A percentile compares a stretch with the other conserved stretches of the same genome.
phyloP scores from a whole-genome alignment of 2,329 filamentous ascomycete genomes.

The Penicillium sp. region DNA sequence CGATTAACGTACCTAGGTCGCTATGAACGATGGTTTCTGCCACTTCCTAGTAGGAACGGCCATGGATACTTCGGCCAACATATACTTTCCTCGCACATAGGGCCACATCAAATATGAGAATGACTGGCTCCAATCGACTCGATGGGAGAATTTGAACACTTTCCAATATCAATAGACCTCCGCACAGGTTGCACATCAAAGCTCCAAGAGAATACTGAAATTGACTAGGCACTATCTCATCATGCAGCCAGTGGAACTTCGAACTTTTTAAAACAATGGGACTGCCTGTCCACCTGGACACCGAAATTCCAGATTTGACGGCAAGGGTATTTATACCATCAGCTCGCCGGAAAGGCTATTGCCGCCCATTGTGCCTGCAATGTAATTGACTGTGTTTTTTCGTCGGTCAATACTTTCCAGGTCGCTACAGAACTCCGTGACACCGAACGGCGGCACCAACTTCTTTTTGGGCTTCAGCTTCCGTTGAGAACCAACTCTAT shows the following conservation, averaged over 20 bases:
- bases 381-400: slow-evolving; percentile 46
- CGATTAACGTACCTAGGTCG: background rate
- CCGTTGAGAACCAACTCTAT: slow-evolving; percentile 38
- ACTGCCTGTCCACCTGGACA: slow-evolving; percentile 47
- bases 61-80: background rate
- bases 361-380: slow-evolving; percentile 41
- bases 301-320: slow-evolving; percentile 27
- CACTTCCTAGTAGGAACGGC: background rate
- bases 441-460: slow-evolving; percentile 30
- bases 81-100: background rate
- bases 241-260: slow-evolving; percentile 41
- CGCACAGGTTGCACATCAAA: slow-evolving; percentile 36
- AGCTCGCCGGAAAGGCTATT: slow-evolving; percentile 38
- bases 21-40: background rate
- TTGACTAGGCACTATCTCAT: slow-evolving; percentile 41
- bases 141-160: background rate
- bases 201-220: slow-evolving; percentile 49
- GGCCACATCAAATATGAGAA: background rate
- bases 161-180: background rate
- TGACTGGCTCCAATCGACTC: slow-evolving; percentile 1
- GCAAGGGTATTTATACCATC: slow-evolving; percentile 37
- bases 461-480: slow-evolving; percentile 37
- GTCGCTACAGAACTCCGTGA: slow-evolving; percentile 46
- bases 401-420: slow-evolving; percentile 52
- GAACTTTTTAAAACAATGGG: slow-evolving; percentile 41